Conservation (phyloP, 208 protist genomes). For the Acanthamoeba lenticulata region DNA sequence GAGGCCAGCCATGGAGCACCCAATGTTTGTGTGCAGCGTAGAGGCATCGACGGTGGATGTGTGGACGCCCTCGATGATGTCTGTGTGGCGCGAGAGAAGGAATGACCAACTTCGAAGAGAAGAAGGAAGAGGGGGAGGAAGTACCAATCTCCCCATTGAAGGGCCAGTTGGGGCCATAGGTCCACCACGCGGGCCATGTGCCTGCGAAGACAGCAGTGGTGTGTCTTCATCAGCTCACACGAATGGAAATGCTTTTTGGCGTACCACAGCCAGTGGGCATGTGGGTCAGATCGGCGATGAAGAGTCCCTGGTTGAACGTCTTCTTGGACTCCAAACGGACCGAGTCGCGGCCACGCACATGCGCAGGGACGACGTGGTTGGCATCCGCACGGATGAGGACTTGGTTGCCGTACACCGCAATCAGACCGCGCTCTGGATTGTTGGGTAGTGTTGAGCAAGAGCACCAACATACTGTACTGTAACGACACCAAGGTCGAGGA, state of each 20-base stretch:
- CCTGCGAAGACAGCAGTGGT: background rate
- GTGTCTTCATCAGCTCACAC: too few relatives aligned
- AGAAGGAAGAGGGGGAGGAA: background rate
- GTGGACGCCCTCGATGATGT: slow-evolving; percentile 26
- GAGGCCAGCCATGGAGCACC: background rate
- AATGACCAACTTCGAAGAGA: background rate
- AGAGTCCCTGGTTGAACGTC: background rate
- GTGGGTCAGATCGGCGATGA: background rate
- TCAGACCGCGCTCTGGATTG: background rate
- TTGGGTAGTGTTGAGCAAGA: background rate
- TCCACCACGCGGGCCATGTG: background rate
- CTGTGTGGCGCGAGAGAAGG: background rate
- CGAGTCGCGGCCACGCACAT: background rate
- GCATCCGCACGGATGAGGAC: background rate
- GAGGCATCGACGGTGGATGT: background rate
- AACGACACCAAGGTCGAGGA: too few relatives aligned
- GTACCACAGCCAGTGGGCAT: background rate
- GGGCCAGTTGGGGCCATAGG: background rate
- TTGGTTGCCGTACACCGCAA: background rate
- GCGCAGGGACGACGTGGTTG: background rate
- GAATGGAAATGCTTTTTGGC: too few relatives aligned
- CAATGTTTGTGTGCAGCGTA: background rate
- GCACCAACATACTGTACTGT: too few relatives aligned
- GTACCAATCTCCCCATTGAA: background rate
- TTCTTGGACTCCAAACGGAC: background rate